Base-by-base conservation (phyloP, 495 filamentous ascomycete species). In the Aspergillus affinis region DNA sequence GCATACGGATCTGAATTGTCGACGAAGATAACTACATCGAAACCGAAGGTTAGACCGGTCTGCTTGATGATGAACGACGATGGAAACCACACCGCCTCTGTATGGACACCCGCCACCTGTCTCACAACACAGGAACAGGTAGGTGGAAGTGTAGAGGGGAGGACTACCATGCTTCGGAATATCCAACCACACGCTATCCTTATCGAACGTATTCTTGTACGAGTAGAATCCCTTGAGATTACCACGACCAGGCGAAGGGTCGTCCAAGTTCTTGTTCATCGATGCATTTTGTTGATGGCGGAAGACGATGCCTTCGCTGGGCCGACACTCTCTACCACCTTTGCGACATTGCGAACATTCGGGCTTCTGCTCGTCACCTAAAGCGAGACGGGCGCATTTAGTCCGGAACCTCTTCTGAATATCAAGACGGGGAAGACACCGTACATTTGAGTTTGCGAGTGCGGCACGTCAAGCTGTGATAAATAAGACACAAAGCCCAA, bases 241-340 rank as follows among this genome's bases (percentile, higher is more conserved):
- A 0, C 72, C 74, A 19, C 72, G 73, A 19, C 76, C 80, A 57
- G 72, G 74, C 15, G 71, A 71, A 6, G 78, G 69, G 15, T 66
- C 66, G 5, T 71, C 72, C 20, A 65, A 65, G 26, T 66, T 61
- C 8, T 80, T 76, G 58, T 88, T 89, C 85, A 89, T 86, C 8
- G 85, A 87, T 4, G 86, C 85, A 80, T 89, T 89, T 67, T 89
- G 86, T 64, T 89, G 86, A 70, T 89, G 86, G 41, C 86, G 81
- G 65, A 88, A 89, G 19, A 87, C 81, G 55, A 88, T 81, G 46
- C 85, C 85, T 59, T 84, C 82, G 62, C 83, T 84, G 13, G 83
- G 84, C 21, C 81, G 78, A 69, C 86, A 89, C 65, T 84, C 78
- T 61, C 86, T 75, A 10, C 77, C 78, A 6, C 83, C 86, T 67